Conservation (phyloP, 345 rosid genomes). For the Conringia planisiliqua region DNA sequence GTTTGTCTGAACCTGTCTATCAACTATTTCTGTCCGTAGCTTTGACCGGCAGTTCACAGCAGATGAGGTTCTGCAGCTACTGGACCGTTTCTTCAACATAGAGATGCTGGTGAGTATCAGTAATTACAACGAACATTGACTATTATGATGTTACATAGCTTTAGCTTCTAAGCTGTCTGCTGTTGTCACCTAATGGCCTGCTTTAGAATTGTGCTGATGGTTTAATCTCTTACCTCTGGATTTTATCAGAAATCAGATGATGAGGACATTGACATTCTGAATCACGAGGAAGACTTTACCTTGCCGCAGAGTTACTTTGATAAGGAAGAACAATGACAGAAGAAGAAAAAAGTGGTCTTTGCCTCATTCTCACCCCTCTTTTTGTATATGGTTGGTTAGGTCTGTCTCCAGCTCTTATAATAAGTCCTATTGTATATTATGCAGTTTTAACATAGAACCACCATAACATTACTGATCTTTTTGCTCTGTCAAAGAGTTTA, state of each 20-base stretch:
- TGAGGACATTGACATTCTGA: conserved; percentile 73
- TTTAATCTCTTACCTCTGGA: not conserved
- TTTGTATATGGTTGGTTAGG: conserved; percentile 19
- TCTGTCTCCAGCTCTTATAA: not conserved
- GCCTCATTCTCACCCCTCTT: not conserved
- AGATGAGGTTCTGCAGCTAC: conserved; percentile 85
- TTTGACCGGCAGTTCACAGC: conserved; percentile 82
- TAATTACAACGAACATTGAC: not conserved
- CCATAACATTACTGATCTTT: not conserved
- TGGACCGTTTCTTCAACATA: conserved; percentile 89
- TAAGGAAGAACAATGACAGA: conserved; percentile 59
- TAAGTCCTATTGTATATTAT: not conserved
- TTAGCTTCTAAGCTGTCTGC: not conserved
- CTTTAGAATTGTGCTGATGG: not conserved
- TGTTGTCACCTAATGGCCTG: not conserved
- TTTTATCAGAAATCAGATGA: conserved; percentile 80
- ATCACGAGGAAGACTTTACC: conserved; percentile 84
- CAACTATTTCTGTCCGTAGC: conserved; percentile 39
- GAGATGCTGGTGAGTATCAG: conserved; percentile 75
- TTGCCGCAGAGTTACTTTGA: conserved; percentile 82
- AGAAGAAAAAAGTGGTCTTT: not conserved
- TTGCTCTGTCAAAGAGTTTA: not conserved
- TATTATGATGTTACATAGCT: not conserved
- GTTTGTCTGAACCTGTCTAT: not conserved
- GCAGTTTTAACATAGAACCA: conserved; percentile 9